Percentiles rank a stretch among this genome's conserved stretches.
phyloP scores from a whole-genome alignment of 2,329 filamentous ascomycete species.

The Sarocladium strictum region DNA sequence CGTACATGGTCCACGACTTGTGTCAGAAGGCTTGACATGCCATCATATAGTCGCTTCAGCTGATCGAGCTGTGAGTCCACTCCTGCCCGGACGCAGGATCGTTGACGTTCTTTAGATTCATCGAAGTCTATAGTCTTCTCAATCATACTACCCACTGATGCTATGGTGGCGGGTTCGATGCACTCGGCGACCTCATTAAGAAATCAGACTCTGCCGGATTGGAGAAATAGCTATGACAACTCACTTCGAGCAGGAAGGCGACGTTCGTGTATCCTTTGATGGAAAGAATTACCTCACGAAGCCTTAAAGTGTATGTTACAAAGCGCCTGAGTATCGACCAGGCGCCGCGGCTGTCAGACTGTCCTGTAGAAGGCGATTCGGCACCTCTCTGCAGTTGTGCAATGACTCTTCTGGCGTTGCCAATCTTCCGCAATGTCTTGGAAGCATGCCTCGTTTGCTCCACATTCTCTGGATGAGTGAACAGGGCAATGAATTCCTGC shows the following conservation, averaged over 20 bases:
- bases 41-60: conserved; percentile 71
- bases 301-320: conserved; percentile 61
- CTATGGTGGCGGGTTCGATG: conserved; percentile 54
- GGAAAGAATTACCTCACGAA: conserved; percentile 52
- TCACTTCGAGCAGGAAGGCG: conserved; percentile 31
- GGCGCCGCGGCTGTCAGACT: conserved; percentile 56
- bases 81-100: conserved; percentile 66
- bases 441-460: conserved; percentile 48
- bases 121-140: conserved; percentile 75
- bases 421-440: conserved; percentile 61
- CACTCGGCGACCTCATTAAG: conserved; percentile 45
- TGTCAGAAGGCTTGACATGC: conserved; percentile 67
- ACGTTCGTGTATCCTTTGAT: conserved; percentile 16
- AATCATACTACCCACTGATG: conserved; percentile 64
- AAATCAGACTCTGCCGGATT: conserved; percentile 10
- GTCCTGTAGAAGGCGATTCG: conserved; percentile 41
- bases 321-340: conserved; percentile 74
- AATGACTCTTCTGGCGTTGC: conserved; percentile 67
- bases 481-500: conserved; percentile 60
- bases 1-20: conserved; percentile 61
- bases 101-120: conserved; percentile 62
- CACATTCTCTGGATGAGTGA: conserved; percentile 64
- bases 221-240: conserved; percentile 20
- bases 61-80: conserved; percentile 71
- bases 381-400: conserved; percentile 71